Base-by-base conservation (phyloP, 768 basidiomycete genomes). In the Lactifluus pinguis region DNA sequence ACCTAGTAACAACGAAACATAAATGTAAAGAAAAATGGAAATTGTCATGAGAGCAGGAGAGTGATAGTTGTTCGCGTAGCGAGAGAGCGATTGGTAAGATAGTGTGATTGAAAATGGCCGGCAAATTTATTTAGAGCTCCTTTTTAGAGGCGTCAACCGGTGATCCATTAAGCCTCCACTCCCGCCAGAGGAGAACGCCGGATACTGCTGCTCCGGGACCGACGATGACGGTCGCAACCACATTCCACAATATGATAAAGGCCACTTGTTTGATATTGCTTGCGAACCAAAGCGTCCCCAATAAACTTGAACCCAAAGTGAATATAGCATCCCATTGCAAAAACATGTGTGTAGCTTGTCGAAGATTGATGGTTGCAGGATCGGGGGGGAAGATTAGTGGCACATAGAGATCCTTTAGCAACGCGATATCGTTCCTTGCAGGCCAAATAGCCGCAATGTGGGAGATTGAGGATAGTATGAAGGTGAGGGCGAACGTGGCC, bases 131-230 rank as follows among this genome's bases (percentile, higher is more conserved):
- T 25, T 25, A 25, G 25, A 25, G 25, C 25, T 25, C 25, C 25
- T 25, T 25, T 25, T 25, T 25, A 25, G 25, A 25, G 25, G 25
- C 25, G 25, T 25, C 25, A 25, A 25, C 38, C 3, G 15, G n/a
- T 1, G 17, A 6, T 3, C 62, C 52, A 21, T 65, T 64, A 19
- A 65, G 49, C 55, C 32, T 53, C 54, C 53, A 41, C 38, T 64
- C 65, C 30, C 62, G 49, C 58, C 62, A 65, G 29, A 65, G 25
- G 25, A 64, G 55, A 38, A 60, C 53, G 8, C 65, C 62, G 4
- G 62, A 59, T 17, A 64, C 38, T 17, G 65, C 65, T 19, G 62
- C 65, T 4, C 65, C 65, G 8, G 65, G 58, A 4, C 65, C 65
- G 25, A 64, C 17, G 3, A 56, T 10, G 10, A 53, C 32, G 0